These are phyloP conservation scores for Mycena citricolor DNA, from an alignment of 1,284 basidiomycete genomes.

Conservation along the genomic window DNA sequence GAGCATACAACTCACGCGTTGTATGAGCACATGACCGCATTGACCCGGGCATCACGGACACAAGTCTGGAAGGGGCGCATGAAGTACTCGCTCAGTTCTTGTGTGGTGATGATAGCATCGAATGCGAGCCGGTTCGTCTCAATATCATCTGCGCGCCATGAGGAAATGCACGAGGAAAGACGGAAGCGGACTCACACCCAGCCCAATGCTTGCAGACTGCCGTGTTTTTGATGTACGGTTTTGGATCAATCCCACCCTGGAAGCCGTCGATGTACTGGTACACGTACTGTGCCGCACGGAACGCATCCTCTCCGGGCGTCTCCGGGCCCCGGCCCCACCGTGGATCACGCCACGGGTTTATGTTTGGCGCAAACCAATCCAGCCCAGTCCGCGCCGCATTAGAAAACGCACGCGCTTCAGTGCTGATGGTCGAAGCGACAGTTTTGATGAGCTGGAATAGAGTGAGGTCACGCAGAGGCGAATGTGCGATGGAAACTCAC, in stretches of 20 bases:
- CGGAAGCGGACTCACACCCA: too few species aligned
- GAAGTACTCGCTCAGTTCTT: conserved; percentile 57
- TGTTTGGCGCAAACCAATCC: conserved; percentile 59
- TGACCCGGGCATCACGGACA: conserved; percentile 57
- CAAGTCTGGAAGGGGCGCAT: conserved; percentile 55
- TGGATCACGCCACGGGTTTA: conserved; percentile 60
- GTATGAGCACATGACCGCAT: conserved; percentile 60
- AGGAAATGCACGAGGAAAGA: too few species aligned
- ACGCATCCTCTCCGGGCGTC: conserved; percentile 60
- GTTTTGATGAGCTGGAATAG: conserved; percentile 46
- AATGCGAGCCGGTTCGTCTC: conserved; percentile 50
- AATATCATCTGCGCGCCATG: conserved; percentile 55
- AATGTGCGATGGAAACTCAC: too few species aligned
- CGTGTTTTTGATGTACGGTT: conserved; percentile 49
- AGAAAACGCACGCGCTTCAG: conserved; percentile 56
- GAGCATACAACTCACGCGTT: too few species aligned
- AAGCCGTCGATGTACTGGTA: conserved; percentile 52
- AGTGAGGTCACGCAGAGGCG: too few species aligned
- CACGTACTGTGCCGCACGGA: conserved; percentile 52
- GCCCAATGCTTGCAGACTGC: conserved; percentile 54
- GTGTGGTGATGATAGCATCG: conserved; percentile 51
- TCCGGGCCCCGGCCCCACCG: conserved; percentile 63
- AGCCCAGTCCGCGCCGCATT: conserved; percentile 47
- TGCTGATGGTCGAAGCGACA: conserved; percentile 50
- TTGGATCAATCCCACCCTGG: conserved; percentile 55